Base-by-base conservation (phyloP, 768 basidiomycete genomes). In the Suillus clintonianus region DNA sequence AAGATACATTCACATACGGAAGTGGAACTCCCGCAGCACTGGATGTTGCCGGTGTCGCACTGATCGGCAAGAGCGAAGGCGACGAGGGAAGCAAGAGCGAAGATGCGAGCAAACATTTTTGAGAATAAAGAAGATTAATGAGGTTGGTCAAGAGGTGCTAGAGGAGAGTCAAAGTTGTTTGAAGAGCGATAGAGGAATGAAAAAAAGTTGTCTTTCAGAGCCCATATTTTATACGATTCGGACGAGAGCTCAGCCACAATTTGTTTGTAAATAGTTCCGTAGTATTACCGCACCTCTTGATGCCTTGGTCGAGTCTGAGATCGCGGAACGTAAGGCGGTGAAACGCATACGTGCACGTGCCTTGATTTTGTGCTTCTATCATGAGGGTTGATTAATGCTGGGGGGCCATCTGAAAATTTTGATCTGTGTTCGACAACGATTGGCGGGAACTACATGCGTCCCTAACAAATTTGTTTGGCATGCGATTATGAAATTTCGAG, bases 61-160 rank as follows among this genome's bases (percentile, higher is more conserved):
- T 62, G 27, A 51, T 48, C 42, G 24, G 60, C 63, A n/a, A 56
- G 5, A 45, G 53, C 42, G 53, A 61, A 50, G 34, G 41, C 48
- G 22, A 27, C 63, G 37, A 64, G 51, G 17, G 63, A 42, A 22
- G 43, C 59, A 37, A 64, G 4, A 27, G 63, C 63, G 13, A 64
- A n/a, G 34, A 64, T 9, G 22, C 60, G 63, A 27, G 63, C 41
- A 42, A 64, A 53, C 53, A 61, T 64, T 19, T 1, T 32, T 51
- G 30, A 19, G 10, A 19, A 2, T 14, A 14, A 4, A 51, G n/a
- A 45, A n/a, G 5, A 11, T 45, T 10, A 51, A 30, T 19, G 4
- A 10, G 34, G 34, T 51, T 63, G 41, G 22, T 47, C 24, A 5
- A 48, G 27, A 30, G 24, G 32, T 57, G 15, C 30, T 50, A 61